phyloP scores from a whole-genome alignment of 306 rosid genomes.

The Cucumis cinereus region DNA sequence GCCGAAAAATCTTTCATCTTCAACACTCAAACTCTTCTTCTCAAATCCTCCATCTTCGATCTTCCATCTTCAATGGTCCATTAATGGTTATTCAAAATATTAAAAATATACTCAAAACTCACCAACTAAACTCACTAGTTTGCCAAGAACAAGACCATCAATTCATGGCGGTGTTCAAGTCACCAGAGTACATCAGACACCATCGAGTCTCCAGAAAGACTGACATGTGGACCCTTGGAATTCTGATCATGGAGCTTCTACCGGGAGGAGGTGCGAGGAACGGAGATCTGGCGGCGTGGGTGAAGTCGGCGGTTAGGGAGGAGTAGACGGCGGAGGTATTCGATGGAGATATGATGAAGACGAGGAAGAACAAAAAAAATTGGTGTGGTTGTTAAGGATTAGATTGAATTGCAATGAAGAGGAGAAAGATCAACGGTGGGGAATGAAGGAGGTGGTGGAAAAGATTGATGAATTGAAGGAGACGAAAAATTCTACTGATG shows the following conservation, averaged over 20 bases:
- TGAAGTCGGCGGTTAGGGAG: slow-evolving; percentile 35
- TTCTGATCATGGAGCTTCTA: slow-evolving; percentile 59
- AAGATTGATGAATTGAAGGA: slow-evolving; percentile 35
- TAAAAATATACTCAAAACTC: too few relatives aligned
- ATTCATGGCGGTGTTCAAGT: slow-evolving; percentile 42
- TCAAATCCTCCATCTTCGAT: too few relatives aligned
- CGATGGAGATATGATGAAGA: slow-evolving; percentile 43
- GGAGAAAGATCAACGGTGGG: slow-evolving; percentile 29
- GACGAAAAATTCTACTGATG: background rate
- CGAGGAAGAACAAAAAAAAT: too few relatives aligned
- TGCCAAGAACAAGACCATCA: slow-evolving; percentile 23
- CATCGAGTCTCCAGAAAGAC: slow-evolving; percentile 35
- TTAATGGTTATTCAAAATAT: too few relatives aligned
- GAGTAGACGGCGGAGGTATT: slow-evolving; percentile 44
- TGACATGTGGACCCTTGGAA: slow-evolving; percentile 65
- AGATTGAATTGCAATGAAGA: slow-evolving; percentile 44
- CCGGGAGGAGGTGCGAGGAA: slow-evolving; percentile 57
- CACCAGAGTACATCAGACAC: too few relatives aligned
- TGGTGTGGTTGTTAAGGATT: slow-evolving; percentile 38
- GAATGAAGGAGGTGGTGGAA: slow-evolving; percentile 34
- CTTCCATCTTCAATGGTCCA: too few relatives aligned
- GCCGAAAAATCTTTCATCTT: too few relatives aligned
- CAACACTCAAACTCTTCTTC: too few relatives aligned
- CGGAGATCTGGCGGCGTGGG: slow-evolving; percentile 59
- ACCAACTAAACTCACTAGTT: too few relatives aligned